Conservation (phyloP, 148 eudicot species). For the Gaultheria prostrata region DNA sequence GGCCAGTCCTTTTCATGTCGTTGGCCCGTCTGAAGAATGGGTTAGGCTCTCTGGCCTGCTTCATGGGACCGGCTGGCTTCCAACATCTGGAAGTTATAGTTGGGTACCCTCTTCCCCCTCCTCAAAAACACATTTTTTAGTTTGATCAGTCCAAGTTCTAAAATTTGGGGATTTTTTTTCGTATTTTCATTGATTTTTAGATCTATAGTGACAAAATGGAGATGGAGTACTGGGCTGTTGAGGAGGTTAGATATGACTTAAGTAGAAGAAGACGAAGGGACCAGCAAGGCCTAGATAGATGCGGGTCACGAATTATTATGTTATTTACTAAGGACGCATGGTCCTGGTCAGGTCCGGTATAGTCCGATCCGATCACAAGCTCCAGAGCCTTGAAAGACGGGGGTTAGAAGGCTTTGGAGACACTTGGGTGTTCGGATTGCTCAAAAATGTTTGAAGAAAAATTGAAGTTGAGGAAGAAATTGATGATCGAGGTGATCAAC, state of each 20-base stretch:
- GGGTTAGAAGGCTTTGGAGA: neutral
- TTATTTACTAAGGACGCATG: neutral
- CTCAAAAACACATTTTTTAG: neutral
- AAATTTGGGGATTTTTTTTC: neutral
- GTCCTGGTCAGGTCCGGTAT: neutral
- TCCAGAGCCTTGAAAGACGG: neutral
- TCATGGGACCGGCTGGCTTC: too few species aligned
- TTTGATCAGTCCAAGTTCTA: neutral
- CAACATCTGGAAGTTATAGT: too few species aligned
- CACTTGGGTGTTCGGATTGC: too few species aligned
- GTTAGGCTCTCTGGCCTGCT: too few species aligned
- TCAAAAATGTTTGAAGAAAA: too few species aligned
- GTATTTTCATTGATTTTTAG: neutral
- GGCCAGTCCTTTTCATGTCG: too few species aligned
- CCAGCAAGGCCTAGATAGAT: neutral
- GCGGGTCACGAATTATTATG: neutral
- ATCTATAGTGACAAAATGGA: neutral
- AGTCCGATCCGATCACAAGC: neutral
- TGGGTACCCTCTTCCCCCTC: too few species aligned
- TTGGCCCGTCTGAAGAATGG: too few species aligned
- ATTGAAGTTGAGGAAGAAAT: too few species aligned
- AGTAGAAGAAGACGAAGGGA: neutral
- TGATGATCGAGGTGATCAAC: too few species aligned
- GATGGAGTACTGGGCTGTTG: neutral
- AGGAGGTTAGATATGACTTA: neutral